Percentiles rank a stretch among this genome's conserved stretches.
phyloP scores from a whole-genome alignment of 2,329 filamentous ascomycete genomes.

The Alternaria brassicae region DNA sequence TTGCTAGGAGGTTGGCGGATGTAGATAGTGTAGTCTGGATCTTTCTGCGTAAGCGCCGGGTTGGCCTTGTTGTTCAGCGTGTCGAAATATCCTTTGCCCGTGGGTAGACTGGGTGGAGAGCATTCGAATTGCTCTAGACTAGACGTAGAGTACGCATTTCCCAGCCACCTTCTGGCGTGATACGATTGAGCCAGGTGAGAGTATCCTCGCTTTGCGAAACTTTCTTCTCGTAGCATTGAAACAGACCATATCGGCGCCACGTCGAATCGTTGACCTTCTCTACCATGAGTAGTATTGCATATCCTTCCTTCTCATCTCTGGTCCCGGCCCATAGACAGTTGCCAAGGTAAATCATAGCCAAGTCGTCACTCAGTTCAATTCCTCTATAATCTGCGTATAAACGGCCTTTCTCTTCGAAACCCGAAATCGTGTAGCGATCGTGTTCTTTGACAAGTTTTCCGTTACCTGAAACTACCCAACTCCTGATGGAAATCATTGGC shows the following conservation, averaged over 20 bases:
- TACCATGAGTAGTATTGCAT: not conserved
- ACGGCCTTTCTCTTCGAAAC: not conserved
- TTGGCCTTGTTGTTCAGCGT: not conserved
- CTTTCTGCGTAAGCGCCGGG: not conserved
- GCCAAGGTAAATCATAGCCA: not conserved
- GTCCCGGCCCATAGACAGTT: rapidly evolving
- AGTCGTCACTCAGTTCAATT: not conserved
- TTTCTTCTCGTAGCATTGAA: rapidly evolving
- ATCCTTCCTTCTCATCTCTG: rapidly evolving
- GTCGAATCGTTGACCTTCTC: not conserved
- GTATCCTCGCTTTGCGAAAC: not conserved
- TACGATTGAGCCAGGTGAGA: not conserved
- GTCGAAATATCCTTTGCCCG: not conserved
- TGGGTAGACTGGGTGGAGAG: not conserved
- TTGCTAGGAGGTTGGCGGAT: not conserved
- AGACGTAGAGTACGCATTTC: not conserved
- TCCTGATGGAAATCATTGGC: not conserved
- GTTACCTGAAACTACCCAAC: not conserved
- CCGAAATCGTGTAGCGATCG: no score
- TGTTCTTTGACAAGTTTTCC: no score
- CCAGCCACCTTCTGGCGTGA: not conserved
- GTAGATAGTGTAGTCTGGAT: not conserved
- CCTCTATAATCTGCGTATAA: rapidly evolving
- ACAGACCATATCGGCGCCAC: not conserved
- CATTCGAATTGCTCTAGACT: not conserved